These are phyloP conservation scores for Austroboletus novae-zelandiae DNA, from an alignment of 1,284 basidiomycete genomes.

Conservation along the genomic window DNA sequence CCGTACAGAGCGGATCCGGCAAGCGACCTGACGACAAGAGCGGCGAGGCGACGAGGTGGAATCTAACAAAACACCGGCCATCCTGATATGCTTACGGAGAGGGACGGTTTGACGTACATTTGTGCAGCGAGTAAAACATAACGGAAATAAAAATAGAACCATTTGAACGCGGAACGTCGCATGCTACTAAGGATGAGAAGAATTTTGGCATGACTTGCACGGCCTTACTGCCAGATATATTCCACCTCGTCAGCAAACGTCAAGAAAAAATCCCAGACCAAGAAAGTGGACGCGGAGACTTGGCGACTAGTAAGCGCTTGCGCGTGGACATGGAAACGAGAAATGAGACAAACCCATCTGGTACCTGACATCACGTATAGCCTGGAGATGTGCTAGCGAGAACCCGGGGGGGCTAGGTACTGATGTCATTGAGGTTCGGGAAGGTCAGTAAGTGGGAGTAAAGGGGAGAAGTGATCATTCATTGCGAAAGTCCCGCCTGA, in stretches of 20 bases:
- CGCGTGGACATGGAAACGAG: background rate
- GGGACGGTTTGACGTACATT: constrained; percentile 9
- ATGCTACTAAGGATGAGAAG: constrained; percentile 9
- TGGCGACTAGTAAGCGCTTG: constrained; percentile 1
- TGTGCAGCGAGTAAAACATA: constrained; percentile 15
- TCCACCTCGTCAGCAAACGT: constrained; percentile 17
- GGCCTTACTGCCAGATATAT: constrained; percentile 23
- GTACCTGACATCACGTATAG: constrained; percentile 8
- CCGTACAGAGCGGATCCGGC: constrained; percentile 4
- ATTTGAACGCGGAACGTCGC: constrained; percentile 15
- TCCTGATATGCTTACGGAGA: background rate
- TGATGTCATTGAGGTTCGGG: constrained; percentile 6
- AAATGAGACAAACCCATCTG: constrained; percentile 9
- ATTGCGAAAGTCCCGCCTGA: background rate
- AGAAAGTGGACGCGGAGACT: constrained; percentile 17
- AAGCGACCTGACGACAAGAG: constrained; percentile 11
- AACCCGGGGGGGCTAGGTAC: background rate
- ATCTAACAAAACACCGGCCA: constrained; percentile 6
- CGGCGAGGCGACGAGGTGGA: constrained; percentile 8
- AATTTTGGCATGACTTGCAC: background rate
- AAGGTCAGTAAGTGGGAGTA: background rate
- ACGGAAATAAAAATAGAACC: constrained; percentile 26
- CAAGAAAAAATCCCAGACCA: constrained; percentile 21
- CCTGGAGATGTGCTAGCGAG: constrained; percentile 3
- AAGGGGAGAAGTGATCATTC: background rate